Evolutionary conservation across 179 eudicot genomes (phyloP).

Genomic region (Camellia oleifera): DNA sequence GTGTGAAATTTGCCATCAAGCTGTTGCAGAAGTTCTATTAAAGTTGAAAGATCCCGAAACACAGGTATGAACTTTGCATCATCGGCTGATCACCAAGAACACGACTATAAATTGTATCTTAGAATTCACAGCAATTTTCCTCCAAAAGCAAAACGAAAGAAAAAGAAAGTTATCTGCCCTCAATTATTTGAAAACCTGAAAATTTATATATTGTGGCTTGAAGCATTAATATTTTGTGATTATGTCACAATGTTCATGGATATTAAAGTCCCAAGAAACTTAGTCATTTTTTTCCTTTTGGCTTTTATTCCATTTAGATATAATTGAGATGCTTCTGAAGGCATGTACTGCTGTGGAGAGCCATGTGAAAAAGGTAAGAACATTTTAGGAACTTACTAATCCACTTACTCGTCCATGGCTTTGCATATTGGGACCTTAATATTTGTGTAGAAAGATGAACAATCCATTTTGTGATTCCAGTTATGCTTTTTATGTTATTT

Average conservation of each 20-base stretch:
- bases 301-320: conserved; percentile 51
- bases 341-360: conserved; percentile 55
- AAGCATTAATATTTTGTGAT: background rate
- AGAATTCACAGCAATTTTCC: background rate
- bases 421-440: background rate
- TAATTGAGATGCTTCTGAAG: conserved; percentile 72
- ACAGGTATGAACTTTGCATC: conserved; percentile 42
- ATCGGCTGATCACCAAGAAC: background rate
- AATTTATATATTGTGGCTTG: background rate
- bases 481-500: background rate
- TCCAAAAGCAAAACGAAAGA: too few species aligned
- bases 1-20: conserved; percentile 64
- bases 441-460: background rate
- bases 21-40: conserved; percentile 51
- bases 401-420: background rate
- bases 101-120: background rate
- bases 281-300: background rate
- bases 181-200: background rate
- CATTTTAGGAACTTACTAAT: background rate
- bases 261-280: background rate
- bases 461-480: background rate
- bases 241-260: background rate
- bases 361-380: conserved; percentile 52
- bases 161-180: too few species aligned
- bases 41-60: conserved; percentile 85